Evolutionary conservation across 768 basidiomycete species (phyloP).

Genomic region (Lactarius hengduanensis): DNA sequence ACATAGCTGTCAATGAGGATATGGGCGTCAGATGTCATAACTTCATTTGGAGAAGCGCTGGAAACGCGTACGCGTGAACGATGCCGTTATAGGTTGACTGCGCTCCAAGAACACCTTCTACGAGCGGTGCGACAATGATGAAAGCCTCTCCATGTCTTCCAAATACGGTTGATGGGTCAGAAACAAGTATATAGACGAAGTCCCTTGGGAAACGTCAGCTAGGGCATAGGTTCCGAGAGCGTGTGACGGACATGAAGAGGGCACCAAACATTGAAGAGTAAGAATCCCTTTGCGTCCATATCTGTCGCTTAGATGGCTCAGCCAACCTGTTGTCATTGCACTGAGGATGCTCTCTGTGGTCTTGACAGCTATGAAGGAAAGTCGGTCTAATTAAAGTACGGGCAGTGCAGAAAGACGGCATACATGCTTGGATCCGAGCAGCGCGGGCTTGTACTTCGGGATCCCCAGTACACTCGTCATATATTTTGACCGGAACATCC

Average conservation of each 20-base stretch:
- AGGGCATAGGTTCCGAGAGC: neutral
- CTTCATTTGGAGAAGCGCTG: neutral
- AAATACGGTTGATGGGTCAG: slow-evolving; percentile 20
- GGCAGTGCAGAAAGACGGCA: slow-evolving; percentile 8
- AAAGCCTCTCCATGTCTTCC: slow-evolving; percentile 27
- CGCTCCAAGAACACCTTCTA: slow-evolving; percentile 29
- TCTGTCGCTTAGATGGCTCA: slow-evolving; percentile 27
- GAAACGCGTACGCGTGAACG: slow-evolving; percentile 25
- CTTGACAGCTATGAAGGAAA: slow-evolving; percentile 24
- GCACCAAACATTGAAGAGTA: slow-evolving; percentile 29
- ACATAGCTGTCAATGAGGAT: slow-evolving; percentile 20
- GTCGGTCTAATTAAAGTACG: neutral
- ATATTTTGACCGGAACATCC: slow-evolving; percentile 6
- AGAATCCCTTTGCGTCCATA: slow-evolving; percentile 29
- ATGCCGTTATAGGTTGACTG: slow-evolving; percentile 30
- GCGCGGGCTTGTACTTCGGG: slow-evolving; percentile 29
- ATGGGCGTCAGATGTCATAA: neutral
- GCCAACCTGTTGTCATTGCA: slow-evolving; percentile 29
- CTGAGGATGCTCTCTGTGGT: slow-evolving; percentile 30
- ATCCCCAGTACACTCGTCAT: slow-evolving; percentile 26
- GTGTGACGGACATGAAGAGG: slow-evolving; percentile 27
- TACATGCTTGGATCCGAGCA: slow-evolving; percentile 30
- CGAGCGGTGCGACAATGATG: slow-evolving; percentile 28
- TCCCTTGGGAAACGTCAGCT: slow-evolving; percentile 22
- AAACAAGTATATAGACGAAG: slow-evolving; percentile 30